These are phyloP conservation scores for Termitomyces sp. DNA, from an alignment of 768 basidiomycete genomes.

Conservation along the genomic window DNA sequence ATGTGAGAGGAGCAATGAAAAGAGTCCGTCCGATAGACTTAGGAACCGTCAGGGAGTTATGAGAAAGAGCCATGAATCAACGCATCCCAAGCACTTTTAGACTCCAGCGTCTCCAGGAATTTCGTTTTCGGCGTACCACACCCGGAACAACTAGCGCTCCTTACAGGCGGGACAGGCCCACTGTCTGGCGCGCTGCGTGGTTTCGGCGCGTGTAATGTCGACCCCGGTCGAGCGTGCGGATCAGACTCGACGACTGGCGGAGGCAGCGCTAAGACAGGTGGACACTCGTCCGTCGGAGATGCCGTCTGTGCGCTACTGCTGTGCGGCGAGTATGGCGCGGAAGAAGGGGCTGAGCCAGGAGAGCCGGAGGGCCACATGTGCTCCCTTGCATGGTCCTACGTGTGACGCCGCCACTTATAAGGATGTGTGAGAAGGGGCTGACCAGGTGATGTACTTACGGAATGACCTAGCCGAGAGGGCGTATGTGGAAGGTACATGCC, in stretches of 20 bases:
- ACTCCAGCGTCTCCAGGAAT: conserved; percentile 55
- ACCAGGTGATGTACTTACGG: conserved; percentile 11
- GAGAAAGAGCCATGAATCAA: conserved; percentile 66
- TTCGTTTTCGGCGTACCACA: conserved; percentile 37
- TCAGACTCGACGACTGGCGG: conserved; percentile 9
- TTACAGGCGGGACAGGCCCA: conserved; percentile 6
- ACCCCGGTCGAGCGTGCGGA: background rate
- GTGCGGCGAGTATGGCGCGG: conserved; percentile 10
- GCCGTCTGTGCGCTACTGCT: conserved; percentile 3
- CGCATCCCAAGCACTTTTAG: conserved; percentile 65
- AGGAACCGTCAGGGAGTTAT: conserved; percentile 22
- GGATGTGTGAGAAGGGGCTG: background rate
- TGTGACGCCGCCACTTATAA: conserved; percentile 1
- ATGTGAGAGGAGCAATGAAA: background rate
- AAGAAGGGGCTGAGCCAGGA: conserved; percentile 9
- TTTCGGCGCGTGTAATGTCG: conserved; percentile 13
- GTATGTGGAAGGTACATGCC: conserved; percentile 18
- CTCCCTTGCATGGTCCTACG: conserved; percentile 12
- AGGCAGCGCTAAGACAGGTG: conserved; percentile 11
- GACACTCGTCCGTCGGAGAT: conserved; percentile 10
- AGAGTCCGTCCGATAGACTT: background rate
- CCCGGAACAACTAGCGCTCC: conserved; percentile 13
- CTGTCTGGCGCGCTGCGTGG: conserved; percentile 14
- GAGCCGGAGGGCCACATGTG: conserved; percentile 7
- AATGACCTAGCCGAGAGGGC: conserved; percentile 17